Base-by-base conservation (phyloP, 1,139 yeast genomes). In the Saccharomyces hybrid region DNA sequence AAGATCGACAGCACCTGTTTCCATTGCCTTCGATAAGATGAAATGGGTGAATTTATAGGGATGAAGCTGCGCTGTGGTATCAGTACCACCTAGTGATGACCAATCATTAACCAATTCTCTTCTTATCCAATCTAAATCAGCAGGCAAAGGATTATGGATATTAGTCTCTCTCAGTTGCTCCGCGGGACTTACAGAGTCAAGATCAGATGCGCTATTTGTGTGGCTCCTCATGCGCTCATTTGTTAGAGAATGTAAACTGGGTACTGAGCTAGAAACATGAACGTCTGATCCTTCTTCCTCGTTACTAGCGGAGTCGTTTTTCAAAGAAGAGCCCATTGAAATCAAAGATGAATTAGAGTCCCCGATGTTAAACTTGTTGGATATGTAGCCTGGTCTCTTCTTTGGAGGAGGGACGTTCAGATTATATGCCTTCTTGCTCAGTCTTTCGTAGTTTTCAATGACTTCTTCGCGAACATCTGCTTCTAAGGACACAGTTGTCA, bases 21-120 rank as follows among this genome's bases (percentile, higher is more conserved):
- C 91, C 58, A 87, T 81, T 34, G 96, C 96, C 68, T 88, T 86
- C 61, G 83, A 81, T 59, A 93, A 74, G 11, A 93, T 76, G 65
- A 80, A 86, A 55, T 85, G 88, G 29, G 98, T 91, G 70, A 93
- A 91, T 68, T 86, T 85, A 73, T 87, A 89, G 2, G 99, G 99
- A 68, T 93, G 98, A 9, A 93, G 96, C 71, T 93, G 99, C 0
- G 97, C 98, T 1, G 98, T 91, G 11, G 96, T 84, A 58, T 86
- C 93, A 31, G 82, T 80, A 14, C 88, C 95, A 31, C 99, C 98
- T 53, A 93, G 73, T 7, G 83, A 79, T 8, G 91, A 83, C 83
- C 96, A 90, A 57, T 81, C 84, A 53, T 78, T 79, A 20, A 93
- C 83, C 47, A 86, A 71, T 4, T 80, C 77, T 23, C 80, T 77